A percentile compares a stretch with the other conserved stretches of the same genome.
Evolutionary conservation across 2,329 filamentous ascomycete genomes (phyloP).

Genomic region (Hansfordia pulvinata): DNA sequence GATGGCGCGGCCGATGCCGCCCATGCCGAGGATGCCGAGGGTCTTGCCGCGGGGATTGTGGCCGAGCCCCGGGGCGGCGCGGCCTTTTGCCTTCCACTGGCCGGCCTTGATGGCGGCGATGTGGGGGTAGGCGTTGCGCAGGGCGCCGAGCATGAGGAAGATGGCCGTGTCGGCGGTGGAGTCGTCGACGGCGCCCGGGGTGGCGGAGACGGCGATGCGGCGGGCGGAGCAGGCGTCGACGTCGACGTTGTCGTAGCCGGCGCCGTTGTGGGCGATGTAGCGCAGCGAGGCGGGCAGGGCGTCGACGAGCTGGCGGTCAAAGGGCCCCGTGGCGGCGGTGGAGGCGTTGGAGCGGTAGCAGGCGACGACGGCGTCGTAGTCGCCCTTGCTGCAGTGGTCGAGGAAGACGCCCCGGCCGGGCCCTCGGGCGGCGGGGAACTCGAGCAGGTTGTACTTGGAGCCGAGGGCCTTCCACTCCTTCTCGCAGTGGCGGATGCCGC

Average conservation of each 20-base stretch:
- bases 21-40: constrained; percentile 45
- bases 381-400: constrained; percentile 9
- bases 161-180: constrained; percentile 34
- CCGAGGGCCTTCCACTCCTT: constrained; percentile 11
- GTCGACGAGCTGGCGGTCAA: constrained; percentile 30
- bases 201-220: constrained; percentile 16
- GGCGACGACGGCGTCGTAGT: constrained; percentile 11
- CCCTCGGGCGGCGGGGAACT: constrained; percentile 8
- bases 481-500: constrained; percentile 8
- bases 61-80: constrained; percentile 24
- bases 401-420: constrained; percentile 13
- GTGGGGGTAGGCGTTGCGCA: constrained; percentile 31
- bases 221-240: constrained; percentile 31
- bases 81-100: constrained; percentile 23
- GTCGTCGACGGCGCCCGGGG: constrained; percentile 24
- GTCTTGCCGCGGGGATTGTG: constrained; percentile 37
- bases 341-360: constrained; percentile 14
- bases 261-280: constrained; percentile 39
- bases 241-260: constrained; percentile 48
- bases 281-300: constrained; percentile 27
- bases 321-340: constrained; percentile 14
- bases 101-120: constrained; percentile 29
- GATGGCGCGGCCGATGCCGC: constrained; percentile 38
- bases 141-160: constrained; percentile 34
- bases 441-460: constrained; percentile 13